phyloP scores from a whole-genome alignment of 2,329 filamentous ascomycete species.

The Calonectria leucothoes region DNA sequence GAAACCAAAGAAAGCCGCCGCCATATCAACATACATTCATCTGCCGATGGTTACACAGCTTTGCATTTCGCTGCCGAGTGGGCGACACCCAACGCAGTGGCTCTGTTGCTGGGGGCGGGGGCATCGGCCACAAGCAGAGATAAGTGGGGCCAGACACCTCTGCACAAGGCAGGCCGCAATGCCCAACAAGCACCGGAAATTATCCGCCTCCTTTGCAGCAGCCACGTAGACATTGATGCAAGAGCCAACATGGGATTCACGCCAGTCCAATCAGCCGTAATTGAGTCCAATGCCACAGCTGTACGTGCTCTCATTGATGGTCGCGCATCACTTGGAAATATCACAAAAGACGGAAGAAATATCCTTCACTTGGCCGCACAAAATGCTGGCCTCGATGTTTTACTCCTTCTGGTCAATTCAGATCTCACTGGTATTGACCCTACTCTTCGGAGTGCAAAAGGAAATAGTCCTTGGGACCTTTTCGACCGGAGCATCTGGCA shows the following conservation, averaged over 20 bases:
- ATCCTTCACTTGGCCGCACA: accelerated
- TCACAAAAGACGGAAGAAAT: accelerated
- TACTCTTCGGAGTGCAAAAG: not conserved
- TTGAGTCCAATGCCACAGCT: accelerated
- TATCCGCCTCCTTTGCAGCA: not conserved
- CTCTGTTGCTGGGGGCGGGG: slow-evolving; percentile 22
- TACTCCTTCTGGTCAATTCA: not conserved
- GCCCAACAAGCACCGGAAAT: not conserved
- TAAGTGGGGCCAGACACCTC: accelerated
- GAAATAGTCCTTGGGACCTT: not conserved
- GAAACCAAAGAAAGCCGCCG: not conserved
- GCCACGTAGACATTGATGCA: not conserved
- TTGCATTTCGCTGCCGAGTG: accelerated
- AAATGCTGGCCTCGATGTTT: accelerated
- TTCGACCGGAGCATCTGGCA: not conserved
- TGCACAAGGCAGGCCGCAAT: not conserved
- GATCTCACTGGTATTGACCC: not conserved
- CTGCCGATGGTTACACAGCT: accelerated
- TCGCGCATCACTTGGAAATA: not conserved
- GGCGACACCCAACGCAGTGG: accelerated
- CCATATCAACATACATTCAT: accelerated
- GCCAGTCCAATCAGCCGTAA: accelerated
- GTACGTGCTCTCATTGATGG: not conserved
- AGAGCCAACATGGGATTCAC: accelerated
- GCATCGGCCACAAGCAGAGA: not conserved